Percentiles rank a stretch among this genome's conserved stretches.
These are phyloP conservation scores for Diversispora epigaea DNA, from an alignment of 192 early-diverging fungal genomes.

Conservation along the genomic window DNA sequence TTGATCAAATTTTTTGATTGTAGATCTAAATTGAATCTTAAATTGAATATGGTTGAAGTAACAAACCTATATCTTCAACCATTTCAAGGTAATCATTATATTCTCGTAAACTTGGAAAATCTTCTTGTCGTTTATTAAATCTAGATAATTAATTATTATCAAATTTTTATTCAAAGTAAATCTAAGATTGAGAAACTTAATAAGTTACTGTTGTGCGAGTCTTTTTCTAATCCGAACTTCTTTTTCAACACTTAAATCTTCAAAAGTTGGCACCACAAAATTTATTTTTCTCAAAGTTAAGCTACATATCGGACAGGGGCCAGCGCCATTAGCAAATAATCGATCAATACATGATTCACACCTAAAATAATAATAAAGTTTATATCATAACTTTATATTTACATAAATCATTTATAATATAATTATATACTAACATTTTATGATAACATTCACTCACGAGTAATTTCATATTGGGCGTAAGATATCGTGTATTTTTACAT, in stretches of 20 bases:
- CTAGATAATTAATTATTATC: background rate
- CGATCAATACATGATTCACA: conserved; percentile 91
- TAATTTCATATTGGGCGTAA: conserved; percentile 83
- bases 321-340: conserved; percentile 80
- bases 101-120: conserved; percentile 69
- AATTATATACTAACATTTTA: conserved; percentile 68
- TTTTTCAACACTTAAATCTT: conserved; percentile 92
- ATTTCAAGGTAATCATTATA: conserved; percentile 95
- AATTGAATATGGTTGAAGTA: background rate
- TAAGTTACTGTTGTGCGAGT: conserved; percentile 62
- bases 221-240: conserved; percentile 84
- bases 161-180: background rate
- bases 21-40: background rate
- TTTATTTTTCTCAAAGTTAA: conserved; percentile 76
- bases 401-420: background rate
- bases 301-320: conserved; percentile 71
- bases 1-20: background rate
- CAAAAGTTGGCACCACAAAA: conserved; percentile 89
- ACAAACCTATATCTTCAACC: conserved; percentile 79
- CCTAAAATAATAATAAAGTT: conserved; percentile 43
- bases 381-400: background rate
- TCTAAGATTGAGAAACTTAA: background rate
- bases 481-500: conserved; percentile 82
- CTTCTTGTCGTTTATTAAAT: conserved; percentile 72
- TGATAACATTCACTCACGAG: conserved; percentile 95